phyloP scores from a whole-genome alignment of 2,329 filamentous ascomycete species.

The Microdochium paspali region DNA sequence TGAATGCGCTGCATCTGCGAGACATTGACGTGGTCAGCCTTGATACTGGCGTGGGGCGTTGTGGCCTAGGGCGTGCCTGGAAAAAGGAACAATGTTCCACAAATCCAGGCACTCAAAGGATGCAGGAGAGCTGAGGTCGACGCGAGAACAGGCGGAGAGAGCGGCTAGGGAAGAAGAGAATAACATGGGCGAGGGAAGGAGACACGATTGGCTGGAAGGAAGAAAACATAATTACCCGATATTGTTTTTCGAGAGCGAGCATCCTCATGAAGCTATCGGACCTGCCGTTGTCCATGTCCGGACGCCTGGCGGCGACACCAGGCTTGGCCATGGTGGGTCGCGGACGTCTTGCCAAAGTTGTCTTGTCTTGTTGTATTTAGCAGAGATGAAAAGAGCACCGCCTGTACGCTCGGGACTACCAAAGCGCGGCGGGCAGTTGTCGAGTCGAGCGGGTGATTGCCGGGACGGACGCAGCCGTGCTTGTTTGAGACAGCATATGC shows the following conservation, averaged over 20 bases:
- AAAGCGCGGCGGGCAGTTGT: background rate
- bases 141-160: background rate
- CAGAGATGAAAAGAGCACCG: background rate
- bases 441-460: too few species aligned
- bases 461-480: too few species aligned
- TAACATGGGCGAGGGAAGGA: background rate
- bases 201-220: background rate
- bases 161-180: background rate
- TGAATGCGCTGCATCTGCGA: slow-evolving; percentile 27
- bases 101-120: background rate
- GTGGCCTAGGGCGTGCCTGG: background rate
- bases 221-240: background rate
- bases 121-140: background rate
- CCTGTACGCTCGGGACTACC: background rate
- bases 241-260: background rate
- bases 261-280: background rate
- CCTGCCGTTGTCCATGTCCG: background rate
- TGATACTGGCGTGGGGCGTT: background rate
- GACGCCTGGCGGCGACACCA: background rate
- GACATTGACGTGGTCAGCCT: slow-evolving; percentile 3
- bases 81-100: slow-evolving; percentile 1
- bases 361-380: background rate
- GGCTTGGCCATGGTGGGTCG: background rate
- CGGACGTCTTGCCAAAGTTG: too few species aligned
- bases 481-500: too few species aligned